A percentile compares a stretch with the other conserved stretches of the same genome.
Evolutionary conservation across 2,329 filamentous ascomycete species (phyloP).

Genomic region (Talaromyces atroroseus): DNA sequence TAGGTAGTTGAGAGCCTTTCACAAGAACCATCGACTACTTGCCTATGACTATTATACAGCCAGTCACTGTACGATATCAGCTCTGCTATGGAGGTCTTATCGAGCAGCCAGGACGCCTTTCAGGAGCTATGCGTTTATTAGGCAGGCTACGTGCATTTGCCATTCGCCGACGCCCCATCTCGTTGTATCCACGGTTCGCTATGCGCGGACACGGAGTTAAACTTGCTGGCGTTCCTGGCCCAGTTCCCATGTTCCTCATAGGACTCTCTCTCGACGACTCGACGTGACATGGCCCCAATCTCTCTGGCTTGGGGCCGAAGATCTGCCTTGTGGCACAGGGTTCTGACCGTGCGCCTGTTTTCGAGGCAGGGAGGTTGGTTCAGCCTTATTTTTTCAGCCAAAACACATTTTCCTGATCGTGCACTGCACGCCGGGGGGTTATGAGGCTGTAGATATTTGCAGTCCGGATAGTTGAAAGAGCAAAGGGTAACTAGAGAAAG

Average conservation of each 20-base stretch:
- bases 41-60: not conserved
- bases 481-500: too few relatives aligned
- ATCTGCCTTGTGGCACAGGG: not conserved
- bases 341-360: not conserved
- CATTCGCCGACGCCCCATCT: too few relatives aligned
- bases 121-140: too few relatives aligned
- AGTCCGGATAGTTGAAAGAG: too few relatives aligned
- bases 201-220: not conserved
- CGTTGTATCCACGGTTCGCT: not conserved
- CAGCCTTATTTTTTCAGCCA: not conserved
- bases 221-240: conserved; percentile 4
- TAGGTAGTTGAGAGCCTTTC: too few relatives aligned
- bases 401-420: not conserved
- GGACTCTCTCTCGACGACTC: not conserved
- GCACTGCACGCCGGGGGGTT: not conserved
- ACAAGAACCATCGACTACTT: not conserved
- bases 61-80: too few relatives aligned
- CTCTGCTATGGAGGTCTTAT: too few relatives aligned
- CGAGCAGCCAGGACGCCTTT: too few relatives aligned
- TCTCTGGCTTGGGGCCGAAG: not conserved
- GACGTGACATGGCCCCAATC: not conserved
- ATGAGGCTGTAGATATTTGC: too few relatives aligned
- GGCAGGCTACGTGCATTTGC: too few relatives aligned
- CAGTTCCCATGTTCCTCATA: not conserved
- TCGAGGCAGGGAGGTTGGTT: not conserved